Percentiles rank a stretch among this genome's conserved stretches.
These are phyloP conservation scores for Alternaria arbusti DNA, from an alignment of 2,329 filamentous ascomycete genomes.

Conservation along the genomic window DNA sequence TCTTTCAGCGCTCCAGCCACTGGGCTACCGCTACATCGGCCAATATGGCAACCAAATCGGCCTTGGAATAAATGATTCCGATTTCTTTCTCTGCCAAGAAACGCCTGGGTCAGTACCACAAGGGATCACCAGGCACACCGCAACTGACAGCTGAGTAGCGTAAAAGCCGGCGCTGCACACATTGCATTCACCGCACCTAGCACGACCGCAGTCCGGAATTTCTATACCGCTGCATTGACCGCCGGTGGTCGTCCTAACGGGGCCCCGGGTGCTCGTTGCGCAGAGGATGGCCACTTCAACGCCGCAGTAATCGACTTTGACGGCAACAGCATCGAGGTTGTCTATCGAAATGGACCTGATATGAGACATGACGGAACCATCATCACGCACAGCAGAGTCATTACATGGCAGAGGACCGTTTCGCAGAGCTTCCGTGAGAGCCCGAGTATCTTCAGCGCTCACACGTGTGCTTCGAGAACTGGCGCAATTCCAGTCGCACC, in stretches of 20 bases:
- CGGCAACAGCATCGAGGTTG: conserved; percentile 82
- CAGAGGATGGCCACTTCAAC: conserved; percentile 64
- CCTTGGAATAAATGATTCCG: conserved; percentile 65
- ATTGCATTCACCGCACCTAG: conserved; percentile 73
- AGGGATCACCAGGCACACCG: conserved; percentile 21
- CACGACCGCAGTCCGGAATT: conserved; percentile 70
- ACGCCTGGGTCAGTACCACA: conserved; percentile 59
- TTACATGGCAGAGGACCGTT: conserved; percentile 49
- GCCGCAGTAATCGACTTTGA: conserved; percentile 76
- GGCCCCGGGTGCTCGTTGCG: conserved; percentile 61
- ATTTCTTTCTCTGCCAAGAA: conserved; percentile 70
- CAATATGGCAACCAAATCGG: conserved; percentile 66
- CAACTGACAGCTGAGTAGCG: conserved; percentile 36
- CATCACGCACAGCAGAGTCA: conserved; percentile 53
- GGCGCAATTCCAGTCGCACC: conserved; percentile 31
- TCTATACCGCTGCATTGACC: conserved; percentile 72
- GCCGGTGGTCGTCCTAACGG: conserved; percentile 67
- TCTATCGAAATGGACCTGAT: conserved; percentile 61
- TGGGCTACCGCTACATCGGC: conserved; percentile 76
- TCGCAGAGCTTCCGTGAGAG: conserved; percentile 40
- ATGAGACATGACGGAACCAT: conserved; percentile 49
- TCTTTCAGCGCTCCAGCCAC: conserved; percentile 75
- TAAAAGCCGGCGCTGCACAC: conserved; percentile 62
- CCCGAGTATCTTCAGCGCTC: conserved; percentile 39
- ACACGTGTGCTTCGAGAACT: conserved; percentile 32